Percentiles rank a stretch among this genome's conserved stretches.
Evolutionary conservation across 2,329 filamentous ascomycete genomes (phyloP).

Genomic region (Colletotrichum lini): DNA sequence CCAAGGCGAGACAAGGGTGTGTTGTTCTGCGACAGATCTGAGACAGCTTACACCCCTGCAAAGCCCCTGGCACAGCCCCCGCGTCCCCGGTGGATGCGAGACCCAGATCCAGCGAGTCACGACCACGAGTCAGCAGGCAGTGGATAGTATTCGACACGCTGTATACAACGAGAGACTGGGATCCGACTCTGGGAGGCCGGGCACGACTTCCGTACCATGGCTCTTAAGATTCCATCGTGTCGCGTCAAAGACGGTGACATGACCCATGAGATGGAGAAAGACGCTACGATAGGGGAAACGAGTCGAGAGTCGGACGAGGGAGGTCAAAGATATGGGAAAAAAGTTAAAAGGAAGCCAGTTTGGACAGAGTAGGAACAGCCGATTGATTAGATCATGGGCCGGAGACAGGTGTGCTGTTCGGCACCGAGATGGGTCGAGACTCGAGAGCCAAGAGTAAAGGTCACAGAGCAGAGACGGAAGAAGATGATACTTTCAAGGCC

Average conservation of each 20-base stretch:
- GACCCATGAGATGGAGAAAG: slow-evolving; percentile 6
- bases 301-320: slow-evolving; percentile 11
- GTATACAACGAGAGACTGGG: slow-evolving; percentile 4
- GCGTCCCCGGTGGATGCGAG: slow-evolving; percentile 39
- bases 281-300: slow-evolving; percentile 1
- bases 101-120: slow-evolving; percentile 40
- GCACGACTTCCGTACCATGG: slow-evolving; percentile 27
- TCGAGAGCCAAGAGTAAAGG: background rate
- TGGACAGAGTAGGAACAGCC: background rate
- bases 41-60: slow-evolving; percentile 52
- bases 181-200: slow-evolving; percentile 9
- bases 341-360: background rate
- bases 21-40: slow-evolving; percentile 60
- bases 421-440: slow-evolving; percentile 3
- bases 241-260: slow-evolving; percentile 19
- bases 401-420: slow-evolving; percentile 10
- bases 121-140: slow-evolving; percentile 33
- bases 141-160: slow-evolving; percentile 30
- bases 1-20: slow-evolving; percentile 44
- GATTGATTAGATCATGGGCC: slow-evolving; percentile 5
- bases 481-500: background rate
- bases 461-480: background rate
- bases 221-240: background rate
- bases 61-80: slow-evolving; percentile 44
- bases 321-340: slow-evolving; percentile 3